A percentile compares a stretch with the other conserved stretches of the same genome.
Conservation (phyloP, 495 filamentous ascomycete genomes). For the Trichoderma gamsii region DNA sequence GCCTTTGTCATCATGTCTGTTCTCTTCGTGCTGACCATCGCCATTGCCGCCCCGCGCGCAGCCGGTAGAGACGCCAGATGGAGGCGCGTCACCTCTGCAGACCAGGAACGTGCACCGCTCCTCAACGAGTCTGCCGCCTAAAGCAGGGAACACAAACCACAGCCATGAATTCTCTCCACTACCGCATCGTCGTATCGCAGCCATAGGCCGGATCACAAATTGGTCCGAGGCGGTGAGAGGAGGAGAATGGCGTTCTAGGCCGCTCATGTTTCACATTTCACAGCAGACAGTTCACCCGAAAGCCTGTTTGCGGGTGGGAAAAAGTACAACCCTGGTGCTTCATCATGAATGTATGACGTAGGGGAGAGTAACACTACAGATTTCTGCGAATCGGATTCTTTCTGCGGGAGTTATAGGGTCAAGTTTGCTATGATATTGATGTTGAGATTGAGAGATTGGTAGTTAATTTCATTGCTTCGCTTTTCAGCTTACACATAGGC, state of each 20-base stretch:
- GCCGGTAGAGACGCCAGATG: conserved; percentile 44
- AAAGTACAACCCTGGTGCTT: not conserved
- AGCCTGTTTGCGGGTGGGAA: not conserved
- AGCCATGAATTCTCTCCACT: not conserved
- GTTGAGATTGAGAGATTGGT: too few species aligned
- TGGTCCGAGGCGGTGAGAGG: not conserved
- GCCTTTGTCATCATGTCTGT: conserved; percentile 75
- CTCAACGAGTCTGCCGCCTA: conserved; percentile 27
- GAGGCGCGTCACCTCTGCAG: conserved; percentile 27
- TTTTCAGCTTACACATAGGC: too few species aligned
- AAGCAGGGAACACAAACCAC: not conserved
- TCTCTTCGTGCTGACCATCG: conserved; percentile 58
- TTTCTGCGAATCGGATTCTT: not conserved
- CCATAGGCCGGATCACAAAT: not conserved
- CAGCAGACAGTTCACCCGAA: not conserved
- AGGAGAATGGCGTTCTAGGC: not conserved
- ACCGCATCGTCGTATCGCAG: not conserved
- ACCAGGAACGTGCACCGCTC: conserved; percentile 49
- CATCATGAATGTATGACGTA: not conserved
- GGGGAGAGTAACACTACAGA: not conserved
- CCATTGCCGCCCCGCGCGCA: conserved; percentile 59
- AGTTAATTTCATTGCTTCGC: too few species aligned
- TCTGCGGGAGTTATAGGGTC: too few species aligned
- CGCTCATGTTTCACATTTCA: not conserved
- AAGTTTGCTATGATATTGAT: too few species aligned